Evolutionary conservation across 257 asterid genomes (phyloP).

Genomic region (Penstemon newberryi): DNA sequence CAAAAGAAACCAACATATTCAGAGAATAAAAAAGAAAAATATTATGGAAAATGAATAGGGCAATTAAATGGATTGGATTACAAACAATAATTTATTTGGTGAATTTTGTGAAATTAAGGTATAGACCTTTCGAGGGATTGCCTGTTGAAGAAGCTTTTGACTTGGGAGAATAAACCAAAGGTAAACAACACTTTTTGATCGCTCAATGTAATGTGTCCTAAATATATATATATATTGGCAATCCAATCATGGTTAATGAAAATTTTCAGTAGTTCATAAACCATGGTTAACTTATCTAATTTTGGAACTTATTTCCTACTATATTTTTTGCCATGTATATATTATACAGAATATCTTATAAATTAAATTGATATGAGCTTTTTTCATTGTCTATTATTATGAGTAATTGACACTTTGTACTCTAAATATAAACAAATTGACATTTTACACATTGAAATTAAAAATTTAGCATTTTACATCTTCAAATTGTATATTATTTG

Average conservation of each 20-base stretch:
- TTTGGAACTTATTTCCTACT: no score
- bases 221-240: background rate
- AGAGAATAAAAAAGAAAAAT: background rate
- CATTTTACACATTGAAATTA: no score
- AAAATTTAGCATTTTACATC: no score
- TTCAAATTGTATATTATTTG: no score
- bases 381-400: no score
- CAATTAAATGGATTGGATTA: no score
- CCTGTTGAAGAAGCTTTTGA: background rate
- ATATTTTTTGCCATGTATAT: no score
- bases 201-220: background rate
- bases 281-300: conserved; percentile 10
- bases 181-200: background rate
- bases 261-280: background rate
- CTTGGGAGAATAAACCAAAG: conserved; percentile 8
- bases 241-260: conserved; percentile 4
- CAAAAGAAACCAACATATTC: background rate
- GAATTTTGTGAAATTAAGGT: background rate
- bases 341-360: no score
- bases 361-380: no score
- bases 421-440: no score
- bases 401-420: no score
- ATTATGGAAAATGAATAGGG: background rate
- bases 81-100: background rate
- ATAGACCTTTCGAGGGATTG: conserved; percentile 7